Conservation (phyloP, 768 basidiomycete species). For the Lyophyllum shimeji region DNA sequence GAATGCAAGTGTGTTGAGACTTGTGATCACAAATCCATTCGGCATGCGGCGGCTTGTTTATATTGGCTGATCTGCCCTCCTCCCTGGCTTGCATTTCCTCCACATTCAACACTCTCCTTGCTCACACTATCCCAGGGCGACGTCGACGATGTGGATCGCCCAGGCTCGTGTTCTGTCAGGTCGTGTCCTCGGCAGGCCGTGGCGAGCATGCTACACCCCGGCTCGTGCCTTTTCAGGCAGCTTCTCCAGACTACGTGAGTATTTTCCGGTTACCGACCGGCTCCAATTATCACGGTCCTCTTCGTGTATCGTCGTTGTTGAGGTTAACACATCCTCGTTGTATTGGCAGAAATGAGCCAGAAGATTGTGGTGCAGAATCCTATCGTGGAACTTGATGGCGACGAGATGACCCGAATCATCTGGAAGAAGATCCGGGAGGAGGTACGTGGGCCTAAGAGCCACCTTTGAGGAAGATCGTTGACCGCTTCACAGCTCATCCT, state of each 20-base stretch:
- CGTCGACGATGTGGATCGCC: constrained; percentile 17
- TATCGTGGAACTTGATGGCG: constrained; percentile 93
- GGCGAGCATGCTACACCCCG: constrained; percentile 11
- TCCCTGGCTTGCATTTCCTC: background rate
- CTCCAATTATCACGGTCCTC: background rate
- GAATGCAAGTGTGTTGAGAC: too few relatives aligned
- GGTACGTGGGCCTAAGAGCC: constrained; percentile 45
- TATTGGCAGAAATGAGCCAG: constrained; percentile 30
- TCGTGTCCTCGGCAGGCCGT: constrained; percentile 10
- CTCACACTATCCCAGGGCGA: constrained; percentile 1
- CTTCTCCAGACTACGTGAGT: constrained; percentile 19
- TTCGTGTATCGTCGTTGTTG: background rate
- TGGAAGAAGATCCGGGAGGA: constrained; percentile 98
- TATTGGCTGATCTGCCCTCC: background rate
- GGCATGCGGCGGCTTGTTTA: background rate
- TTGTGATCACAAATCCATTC: constrained; percentile 14
- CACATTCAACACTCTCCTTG: background rate
- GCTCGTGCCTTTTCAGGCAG: constrained; percentile 19
- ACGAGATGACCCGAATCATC: constrained; percentile 99
- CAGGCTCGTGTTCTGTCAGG: constrained; percentile 16
- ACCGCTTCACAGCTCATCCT: constrained; percentile 74
- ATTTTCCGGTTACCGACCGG: constrained; percentile 13
- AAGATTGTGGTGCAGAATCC: constrained; percentile 87
- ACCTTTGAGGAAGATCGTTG: background rate
- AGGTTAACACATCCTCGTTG: constrained; percentile 3